Evolutionary conservation across 306 rosid species (phyloP).

Genomic region (Vigna reflexopilosa): DNA sequence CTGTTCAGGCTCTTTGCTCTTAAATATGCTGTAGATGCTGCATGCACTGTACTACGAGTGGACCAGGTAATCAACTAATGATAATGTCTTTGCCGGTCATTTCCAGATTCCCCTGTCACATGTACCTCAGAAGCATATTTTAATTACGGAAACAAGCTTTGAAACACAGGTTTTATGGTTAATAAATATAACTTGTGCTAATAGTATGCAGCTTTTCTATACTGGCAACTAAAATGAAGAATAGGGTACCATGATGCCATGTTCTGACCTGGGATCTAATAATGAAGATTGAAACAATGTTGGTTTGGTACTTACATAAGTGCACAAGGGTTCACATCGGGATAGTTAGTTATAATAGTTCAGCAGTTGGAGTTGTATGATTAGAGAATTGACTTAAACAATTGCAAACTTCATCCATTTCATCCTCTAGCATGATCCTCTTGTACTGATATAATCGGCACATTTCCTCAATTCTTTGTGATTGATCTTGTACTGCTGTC

Average conservation of each 20-base stretch:
- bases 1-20: constrained; percentile 81
- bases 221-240: too few relatives aligned
- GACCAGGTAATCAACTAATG: constrained; percentile 76
- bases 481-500: constrained; percentile 19
- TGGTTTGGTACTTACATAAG: too few relatives aligned
- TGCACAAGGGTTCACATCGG: too few relatives aligned
- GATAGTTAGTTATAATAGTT: not conserved
- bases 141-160: not conserved
- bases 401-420: constrained; percentile 26
- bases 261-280: too few relatives aligned
- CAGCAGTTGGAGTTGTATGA: too few relatives aligned
- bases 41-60: constrained; percentile 91
- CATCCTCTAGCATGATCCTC: constrained; percentile 22
- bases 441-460: not conserved
- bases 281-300: too few relatives aligned
- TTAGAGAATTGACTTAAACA: not conserved
- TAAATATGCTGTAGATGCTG: constrained; percentile 96
- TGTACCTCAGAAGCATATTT: not conserved
- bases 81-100: not conserved
- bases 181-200: too few relatives aligned
- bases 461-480: not conserved
- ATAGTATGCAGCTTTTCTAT: too few relatives aligned
- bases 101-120: not conserved
- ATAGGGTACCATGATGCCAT: too few relatives aligned
- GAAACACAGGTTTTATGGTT: not conserved